A percentile compares a stretch with the other conserved stretches of the same genome.
Conservation (phyloP, 345 rosid genomes). For the Linum usitatissimum region DNA sequence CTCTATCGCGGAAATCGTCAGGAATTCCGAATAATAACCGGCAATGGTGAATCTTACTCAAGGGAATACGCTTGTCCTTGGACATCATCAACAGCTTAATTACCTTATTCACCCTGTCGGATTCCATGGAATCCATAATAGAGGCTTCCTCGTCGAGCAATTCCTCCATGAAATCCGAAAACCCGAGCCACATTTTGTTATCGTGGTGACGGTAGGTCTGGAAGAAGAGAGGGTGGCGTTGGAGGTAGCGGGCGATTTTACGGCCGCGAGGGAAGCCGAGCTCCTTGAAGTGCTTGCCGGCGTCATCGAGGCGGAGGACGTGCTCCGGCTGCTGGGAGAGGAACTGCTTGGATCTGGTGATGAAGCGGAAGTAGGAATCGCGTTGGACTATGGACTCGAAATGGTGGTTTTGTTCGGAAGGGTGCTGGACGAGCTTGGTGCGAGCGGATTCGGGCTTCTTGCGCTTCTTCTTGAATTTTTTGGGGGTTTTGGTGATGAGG, state of each 20-base stretch:
- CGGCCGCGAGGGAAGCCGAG: conserved; percentile 94
- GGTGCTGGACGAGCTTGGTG: conserved; percentile 46
- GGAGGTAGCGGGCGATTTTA: conserved; percentile 42
- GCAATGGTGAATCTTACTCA: conserved; percentile 66
- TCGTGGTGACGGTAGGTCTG: conserved; percentile 54
- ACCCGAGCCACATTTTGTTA: conserved; percentile 70
- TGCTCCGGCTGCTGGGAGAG: conserved; percentile 55
- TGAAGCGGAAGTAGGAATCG: conserved; percentile 58
- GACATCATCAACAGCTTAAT: conserved; percentile 76
- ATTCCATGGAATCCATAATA: conserved; percentile 49
- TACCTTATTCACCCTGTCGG: conserved; percentile 48
- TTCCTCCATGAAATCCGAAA: conserved; percentile 54
- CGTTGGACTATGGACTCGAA: conserved; percentile 54
- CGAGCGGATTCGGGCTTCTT: conserved; percentile 55
- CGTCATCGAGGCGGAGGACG: conserved; percentile 63
- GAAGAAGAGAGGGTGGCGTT: conserved; percentile 57
- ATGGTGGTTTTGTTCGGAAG: conserved; percentile 34
- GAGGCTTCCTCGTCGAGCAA: conserved; percentile 47
- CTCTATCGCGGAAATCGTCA: conserved; percentile 73
- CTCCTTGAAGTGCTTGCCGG: conserved; percentile 72
- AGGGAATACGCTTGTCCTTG: conserved; percentile 47
- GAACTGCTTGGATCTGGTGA: conserved; percentile 46
- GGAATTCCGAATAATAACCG: conserved; percentile 72
- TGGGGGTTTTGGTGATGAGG: conserved; percentile 69
- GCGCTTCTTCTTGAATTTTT: conserved; percentile 34